These are phyloP conservation scores for Ajuga chamaepitys DNA, from an alignment of 257 asterid genomes.

Conservation along the genomic window DNA sequence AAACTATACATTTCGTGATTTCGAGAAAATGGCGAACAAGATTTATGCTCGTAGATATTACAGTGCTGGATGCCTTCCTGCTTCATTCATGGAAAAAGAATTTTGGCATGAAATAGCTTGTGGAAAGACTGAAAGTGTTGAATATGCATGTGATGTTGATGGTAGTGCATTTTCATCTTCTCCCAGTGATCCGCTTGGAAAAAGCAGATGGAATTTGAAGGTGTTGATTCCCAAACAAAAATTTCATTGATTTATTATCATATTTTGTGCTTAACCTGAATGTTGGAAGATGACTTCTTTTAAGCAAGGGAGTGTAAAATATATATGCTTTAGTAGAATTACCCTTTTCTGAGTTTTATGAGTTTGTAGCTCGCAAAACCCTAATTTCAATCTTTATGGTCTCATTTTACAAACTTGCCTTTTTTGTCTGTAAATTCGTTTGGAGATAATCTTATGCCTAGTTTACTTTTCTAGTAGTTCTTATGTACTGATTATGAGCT, in stretches of 20 bases:
- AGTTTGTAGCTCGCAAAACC: not conserved
- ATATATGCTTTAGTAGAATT: not conserved
- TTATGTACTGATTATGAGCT: not conserved
- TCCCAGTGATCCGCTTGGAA: slow-evolving; percentile 76
- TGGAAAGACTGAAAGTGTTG: slow-evolving; percentile 97
- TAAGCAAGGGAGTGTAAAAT: not conserved
- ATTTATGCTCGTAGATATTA: slow-evolving; percentile 80
- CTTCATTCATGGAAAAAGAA: slow-evolving; percentile 82
- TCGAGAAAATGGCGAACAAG: slow-evolving; percentile 99
- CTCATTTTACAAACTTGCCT: not conserved
- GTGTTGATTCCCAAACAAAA: slow-evolving; percentile 30
- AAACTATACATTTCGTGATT: slow-evolving; percentile 88
- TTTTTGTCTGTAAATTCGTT: not conserved
- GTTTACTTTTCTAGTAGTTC: not conserved
- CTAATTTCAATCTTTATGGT: not conserved
- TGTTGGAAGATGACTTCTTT: not conserved
- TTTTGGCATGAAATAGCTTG: slow-evolving; percentile 97
- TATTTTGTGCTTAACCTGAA: not conserved
- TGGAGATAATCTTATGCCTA: not conserved
- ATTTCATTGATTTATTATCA: slow-evolving; percentile 1
- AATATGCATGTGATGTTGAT: slow-evolving; percentile 99
- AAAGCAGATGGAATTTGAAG: slow-evolving; percentile 98
- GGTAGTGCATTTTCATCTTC: slow-evolving; percentile 98
- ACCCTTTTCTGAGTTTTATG: not conserved
- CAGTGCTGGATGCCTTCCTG: slow-evolving; percentile 92